phyloP scores from a whole-genome alignment of 2,329 filamentous ascomycete species.

The Botrytis deweyae region DNA sequence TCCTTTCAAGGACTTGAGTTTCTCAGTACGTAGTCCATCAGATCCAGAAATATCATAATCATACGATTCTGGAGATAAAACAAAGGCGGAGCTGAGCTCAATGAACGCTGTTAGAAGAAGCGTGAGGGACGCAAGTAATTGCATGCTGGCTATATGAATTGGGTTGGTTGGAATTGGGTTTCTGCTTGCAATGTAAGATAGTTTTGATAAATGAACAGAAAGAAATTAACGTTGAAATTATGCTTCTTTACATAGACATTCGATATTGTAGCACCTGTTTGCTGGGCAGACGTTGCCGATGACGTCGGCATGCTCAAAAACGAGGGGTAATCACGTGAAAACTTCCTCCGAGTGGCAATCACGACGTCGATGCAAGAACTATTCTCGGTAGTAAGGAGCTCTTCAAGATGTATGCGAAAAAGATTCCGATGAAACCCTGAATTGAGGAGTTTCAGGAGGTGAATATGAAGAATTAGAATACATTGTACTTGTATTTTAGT shows the following conservation, averaged over 20 bases:
- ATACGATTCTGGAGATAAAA: slow-evolving; percentile 3
- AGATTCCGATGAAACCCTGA: background rate
- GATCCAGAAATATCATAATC: background rate
- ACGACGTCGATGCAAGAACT: background rate
- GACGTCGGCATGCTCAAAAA: slow-evolving; percentile 4
- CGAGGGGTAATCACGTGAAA: slow-evolving; percentile 18
- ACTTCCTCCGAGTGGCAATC: background rate
- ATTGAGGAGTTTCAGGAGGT: background rate
- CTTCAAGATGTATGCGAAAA: background rate
- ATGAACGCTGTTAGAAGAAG: background rate
- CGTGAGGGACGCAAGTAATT: background rate
- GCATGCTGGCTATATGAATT: background rate
- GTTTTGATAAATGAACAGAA: background rate
- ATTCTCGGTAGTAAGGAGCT: background rate
- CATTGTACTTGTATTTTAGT: background rate
- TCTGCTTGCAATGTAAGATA: background rate
- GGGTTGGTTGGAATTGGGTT: background rate
- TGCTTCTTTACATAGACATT: background rate
- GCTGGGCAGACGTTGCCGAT: slow-evolving; percentile 11
- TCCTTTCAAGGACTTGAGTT: background rate
- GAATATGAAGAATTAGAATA: background rate
- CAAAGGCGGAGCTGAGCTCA: background rate
- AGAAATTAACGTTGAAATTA: background rate
- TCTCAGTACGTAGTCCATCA: background rate
- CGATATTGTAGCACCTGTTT: background rate